Evolutionary conservation across 331 rosid species (phyloP).

Genomic region (Malus hybrid): DNA sequence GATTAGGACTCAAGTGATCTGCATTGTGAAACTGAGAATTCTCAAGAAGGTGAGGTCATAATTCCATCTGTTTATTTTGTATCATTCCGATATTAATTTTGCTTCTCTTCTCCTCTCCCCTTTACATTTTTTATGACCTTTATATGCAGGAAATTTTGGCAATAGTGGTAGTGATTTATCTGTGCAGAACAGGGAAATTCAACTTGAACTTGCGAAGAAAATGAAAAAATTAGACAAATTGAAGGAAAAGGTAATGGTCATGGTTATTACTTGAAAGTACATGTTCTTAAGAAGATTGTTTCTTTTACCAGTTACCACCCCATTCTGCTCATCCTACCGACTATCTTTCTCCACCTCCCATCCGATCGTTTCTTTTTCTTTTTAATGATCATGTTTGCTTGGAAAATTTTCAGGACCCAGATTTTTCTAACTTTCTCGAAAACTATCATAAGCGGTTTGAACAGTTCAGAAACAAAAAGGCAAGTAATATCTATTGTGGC

Average conservation of each 20-base stretch:
- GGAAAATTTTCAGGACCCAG: constrained; percentile 51
- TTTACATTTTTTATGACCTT: constrained; percentile 4
- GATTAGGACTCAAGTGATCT: constrained; percentile 46
- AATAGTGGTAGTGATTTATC: constrained; percentile 36
- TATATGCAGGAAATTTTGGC: constrained; percentile 37
- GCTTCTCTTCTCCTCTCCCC: neutral
- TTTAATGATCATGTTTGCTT: constrained; percentile 14
- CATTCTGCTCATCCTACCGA: neutral
- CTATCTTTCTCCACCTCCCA: neutral
- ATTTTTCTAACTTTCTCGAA: constrained; percentile 52
- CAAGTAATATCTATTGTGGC: constrained; percentile 34
- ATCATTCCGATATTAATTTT: neutral
- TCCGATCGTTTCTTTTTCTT: neutral
- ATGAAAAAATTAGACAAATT: constrained; percentile 45
- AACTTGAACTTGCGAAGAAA: constrained; percentile 46
- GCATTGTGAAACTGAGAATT: constrained; percentile 25
- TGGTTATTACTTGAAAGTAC: neutral
- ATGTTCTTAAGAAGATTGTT: neutral
- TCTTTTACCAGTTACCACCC: neutral
- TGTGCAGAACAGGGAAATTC: constrained; percentile 46
- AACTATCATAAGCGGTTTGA: constrained; percentile 24
- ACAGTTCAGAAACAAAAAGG: constrained; percentile 40
- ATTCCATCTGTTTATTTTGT: constrained; percentile 1
- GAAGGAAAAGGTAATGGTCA: constrained; percentile 55
- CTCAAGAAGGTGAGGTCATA: constrained; percentile 39